A percentile compares a stretch with the other conserved stretches of the same genome.
phyloP scores from a whole-genome alignment of 345 rosid species.

The Camelina sativa region DNA sequence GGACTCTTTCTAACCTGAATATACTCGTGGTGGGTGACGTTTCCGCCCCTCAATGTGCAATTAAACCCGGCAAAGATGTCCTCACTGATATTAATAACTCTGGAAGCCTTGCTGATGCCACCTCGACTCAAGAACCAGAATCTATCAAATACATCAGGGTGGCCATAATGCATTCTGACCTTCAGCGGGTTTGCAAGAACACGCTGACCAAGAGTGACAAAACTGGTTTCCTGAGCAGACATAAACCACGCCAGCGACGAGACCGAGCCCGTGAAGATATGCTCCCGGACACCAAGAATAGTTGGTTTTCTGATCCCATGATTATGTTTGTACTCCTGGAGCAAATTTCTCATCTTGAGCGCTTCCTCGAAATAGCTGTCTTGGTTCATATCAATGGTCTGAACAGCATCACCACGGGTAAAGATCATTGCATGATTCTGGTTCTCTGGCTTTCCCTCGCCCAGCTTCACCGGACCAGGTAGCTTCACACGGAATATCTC shows the following conservation, averaged over 20 bases:
- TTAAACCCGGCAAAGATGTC: slow-evolving; percentile 96
- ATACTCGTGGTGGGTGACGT: slow-evolving; percentile 93
- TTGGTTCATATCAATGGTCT: slow-evolving; percentile 97
- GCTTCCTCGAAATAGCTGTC: slow-evolving; percentile 93
- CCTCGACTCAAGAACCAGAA: slow-evolving; percentile 90
- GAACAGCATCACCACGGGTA: slow-evolving; percentile 93
- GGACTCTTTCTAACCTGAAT: slow-evolving; percentile 81
- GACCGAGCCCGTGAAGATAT: slow-evolving; percentile 89
- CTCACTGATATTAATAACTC: slow-evolving; percentile 84
- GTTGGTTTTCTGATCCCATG: slow-evolving; percentile 90
- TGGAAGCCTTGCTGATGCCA: slow-evolving; percentile 92
- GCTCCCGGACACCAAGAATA: slow-evolving; percentile 87
- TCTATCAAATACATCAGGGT: slow-evolving; percentile 93
- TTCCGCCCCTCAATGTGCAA: slow-evolving; percentile 88
- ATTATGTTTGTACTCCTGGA: slow-evolving; percentile 69
- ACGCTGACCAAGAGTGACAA: slow-evolving; percentile 91
- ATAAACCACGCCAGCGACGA: slow-evolving; percentile 96
- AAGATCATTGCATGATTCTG: slow-evolving; percentile 97
- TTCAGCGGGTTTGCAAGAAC: slow-evolving; percentile 91
- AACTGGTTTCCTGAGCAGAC: slow-evolving; percentile 90
- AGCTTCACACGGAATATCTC: slow-evolving; percentile 85
- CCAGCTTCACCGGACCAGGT: slow-evolving; percentile 88
- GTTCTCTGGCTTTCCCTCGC: slow-evolving; percentile 97
- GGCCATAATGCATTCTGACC: slow-evolving; percentile 93
- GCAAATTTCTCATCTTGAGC: slow-evolving; percentile 88